These are phyloP conservation scores for Pochonia chlamydosporia DNA, from an alignment of 2,329 filamentous ascomycete species.

Conservation along the genomic window DNA sequence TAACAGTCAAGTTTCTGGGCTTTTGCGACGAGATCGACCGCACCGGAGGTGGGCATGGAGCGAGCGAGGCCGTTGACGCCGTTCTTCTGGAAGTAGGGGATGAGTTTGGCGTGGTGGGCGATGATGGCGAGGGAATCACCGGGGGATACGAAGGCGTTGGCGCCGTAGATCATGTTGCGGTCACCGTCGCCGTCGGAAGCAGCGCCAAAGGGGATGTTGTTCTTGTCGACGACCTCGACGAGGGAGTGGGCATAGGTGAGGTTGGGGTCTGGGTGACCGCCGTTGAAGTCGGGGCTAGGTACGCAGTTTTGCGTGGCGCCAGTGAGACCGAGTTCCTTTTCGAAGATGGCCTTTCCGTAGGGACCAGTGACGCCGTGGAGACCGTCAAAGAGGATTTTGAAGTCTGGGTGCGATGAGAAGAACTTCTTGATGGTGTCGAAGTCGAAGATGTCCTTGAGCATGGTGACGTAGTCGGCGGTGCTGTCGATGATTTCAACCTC, in stretches of 20 bases:
- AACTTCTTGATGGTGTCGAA: conserved; percentile 94
- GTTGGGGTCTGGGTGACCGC: conserved; percentile 96
- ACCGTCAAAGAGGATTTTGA: conserved; percentile 95
- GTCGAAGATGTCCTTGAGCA: conserved; percentile 99
- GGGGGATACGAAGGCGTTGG: conserved; percentile 91
- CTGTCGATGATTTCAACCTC: conserved; percentile 96
- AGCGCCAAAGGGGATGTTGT: conserved; percentile 89
- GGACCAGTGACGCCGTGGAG: conserved; percentile 92
- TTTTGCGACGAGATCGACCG: conserved; percentile 92
- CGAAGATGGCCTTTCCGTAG: conserved; percentile 92
- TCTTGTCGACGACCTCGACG: conserved; percentile 88
- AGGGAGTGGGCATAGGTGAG: conserved; percentile 93
- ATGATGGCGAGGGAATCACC: conserved; percentile 98
- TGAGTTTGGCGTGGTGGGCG: conserved; percentile 90
- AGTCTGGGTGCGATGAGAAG: conserved; percentile 78
- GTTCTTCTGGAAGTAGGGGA: conserved; percentile 97
- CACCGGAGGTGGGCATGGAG: conserved; percentile 95
- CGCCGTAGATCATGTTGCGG: conserved; percentile 99
- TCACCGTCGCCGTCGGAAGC: conserved; percentile 96
- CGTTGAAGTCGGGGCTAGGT: conserved; percentile 90
- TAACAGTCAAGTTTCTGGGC: conserved; percentile 88
- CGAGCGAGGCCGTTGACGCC: conserved; percentile 92
- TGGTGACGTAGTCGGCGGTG: conserved; percentile 82
- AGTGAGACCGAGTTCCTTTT: conserved; percentile 82
- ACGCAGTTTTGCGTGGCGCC: conserved; percentile 81